Base-by-base conservation (phyloP, 2,329 filamentous ascomycete genomes). In the Talaromyces sp. region DNA sequence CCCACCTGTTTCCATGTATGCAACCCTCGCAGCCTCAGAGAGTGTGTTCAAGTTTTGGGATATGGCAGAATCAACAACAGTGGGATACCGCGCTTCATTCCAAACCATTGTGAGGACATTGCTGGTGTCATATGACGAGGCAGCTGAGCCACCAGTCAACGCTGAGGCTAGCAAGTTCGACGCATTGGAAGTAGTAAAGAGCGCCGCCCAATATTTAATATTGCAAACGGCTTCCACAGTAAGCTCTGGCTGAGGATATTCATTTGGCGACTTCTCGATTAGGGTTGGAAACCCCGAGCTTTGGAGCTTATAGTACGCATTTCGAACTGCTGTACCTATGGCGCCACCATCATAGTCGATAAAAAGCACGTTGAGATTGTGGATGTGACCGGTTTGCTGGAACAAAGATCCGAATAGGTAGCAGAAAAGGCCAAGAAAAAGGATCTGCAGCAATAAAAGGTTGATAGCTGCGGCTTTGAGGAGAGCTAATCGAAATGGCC, bases 11-110 rank as follows among this genome's bases (percentile, higher is more conserved):
- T 65, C 55, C 24, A 56, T 65, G 62, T 75, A 78, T 3, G 61
- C 65, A 7, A 71, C 54, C 3, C 67, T 65, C 4, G 71, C 70
- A 2, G 69, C 64, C 13, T 64, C 55, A 8, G 72, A 62, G 1
- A 79, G 68, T 0, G 60, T 52, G 33, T 69, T 60, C 27, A 79
- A 55, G 49, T 52, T 68, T 13, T 55, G 44, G 2, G 64, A 57
- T 30, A 79, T 48, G n/a, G 64, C 58, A 0, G 67, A 62, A 36
- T 77, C 72, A 4, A 70, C 60, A 29, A 73, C 62, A 1, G 72
- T 63, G 0, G 76, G 60, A 58, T 80, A 80, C 8, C 73, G 70
- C 7, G 73, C 75, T 55, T 76, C 71, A 54, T 79, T 79, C 75
- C 75, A 80, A 50, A 78, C 64, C 36, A 74, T 72, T 7, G 68